These are phyloP conservation scores for Thalassiosira oceanica DNA, from an alignment of 352 stramenopile genomes.

Conservation along the genomic window DNA sequence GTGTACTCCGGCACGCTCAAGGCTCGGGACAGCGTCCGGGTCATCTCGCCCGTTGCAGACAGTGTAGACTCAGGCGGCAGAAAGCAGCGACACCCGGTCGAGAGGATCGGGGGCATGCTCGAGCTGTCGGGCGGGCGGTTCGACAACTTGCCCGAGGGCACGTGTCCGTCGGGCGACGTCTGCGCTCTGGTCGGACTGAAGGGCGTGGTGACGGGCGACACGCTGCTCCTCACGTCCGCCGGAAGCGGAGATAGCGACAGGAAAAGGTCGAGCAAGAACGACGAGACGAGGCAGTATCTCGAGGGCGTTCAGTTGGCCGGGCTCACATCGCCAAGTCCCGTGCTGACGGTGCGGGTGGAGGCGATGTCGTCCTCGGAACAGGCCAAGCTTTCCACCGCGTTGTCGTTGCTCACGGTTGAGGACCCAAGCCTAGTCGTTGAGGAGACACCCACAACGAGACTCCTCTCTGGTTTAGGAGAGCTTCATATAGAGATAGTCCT, in stretches of 20 bases:
- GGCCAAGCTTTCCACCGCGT: slow-evolving; percentile 85
- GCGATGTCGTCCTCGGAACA: slow-evolving; percentile 86
- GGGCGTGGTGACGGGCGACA: slow-evolving; percentile 88
- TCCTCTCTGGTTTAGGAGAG: slow-evolving; percentile 87
- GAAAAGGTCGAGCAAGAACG: slow-evolving; percentile 20
- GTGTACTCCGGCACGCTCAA: slow-evolving; percentile 90
- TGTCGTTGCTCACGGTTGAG: slow-evolving; percentile 82
- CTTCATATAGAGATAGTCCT: slow-evolving; percentile 92
- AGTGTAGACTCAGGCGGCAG: slow-evolving; percentile 19
- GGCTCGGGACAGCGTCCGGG: slow-evolving; percentile 81
- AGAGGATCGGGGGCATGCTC: slow-evolving; percentile 82
- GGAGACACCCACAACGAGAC: slow-evolving; percentile 67
- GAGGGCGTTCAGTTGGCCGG: slow-evolving; percentile 65
- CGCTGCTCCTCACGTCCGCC: slow-evolving; percentile 85
- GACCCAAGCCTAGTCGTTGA: slow-evolving; percentile 81
- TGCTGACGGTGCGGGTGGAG: slow-evolving; percentile 91
- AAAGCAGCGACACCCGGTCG: slow-evolving; percentile 52
- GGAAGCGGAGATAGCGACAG: slow-evolving; percentile 22
- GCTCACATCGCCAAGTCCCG: slow-evolving; percentile 75
- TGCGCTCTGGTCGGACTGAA: slow-evolving; percentile 90
- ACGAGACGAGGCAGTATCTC: slow-evolving; percentile 56
- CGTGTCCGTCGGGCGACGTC: slow-evolving; percentile 87
- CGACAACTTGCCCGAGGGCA: slow-evolving; percentile 86
- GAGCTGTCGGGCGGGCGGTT: slow-evolving; percentile 85
- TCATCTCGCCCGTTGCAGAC: slow-evolving; percentile 57